Percentiles rank a stretch among this genome's conserved stretches.
Evolutionary conservation across 495 filamentous ascomycete species (phyloP).

Genomic region (Acidiella bohemica): DNA sequence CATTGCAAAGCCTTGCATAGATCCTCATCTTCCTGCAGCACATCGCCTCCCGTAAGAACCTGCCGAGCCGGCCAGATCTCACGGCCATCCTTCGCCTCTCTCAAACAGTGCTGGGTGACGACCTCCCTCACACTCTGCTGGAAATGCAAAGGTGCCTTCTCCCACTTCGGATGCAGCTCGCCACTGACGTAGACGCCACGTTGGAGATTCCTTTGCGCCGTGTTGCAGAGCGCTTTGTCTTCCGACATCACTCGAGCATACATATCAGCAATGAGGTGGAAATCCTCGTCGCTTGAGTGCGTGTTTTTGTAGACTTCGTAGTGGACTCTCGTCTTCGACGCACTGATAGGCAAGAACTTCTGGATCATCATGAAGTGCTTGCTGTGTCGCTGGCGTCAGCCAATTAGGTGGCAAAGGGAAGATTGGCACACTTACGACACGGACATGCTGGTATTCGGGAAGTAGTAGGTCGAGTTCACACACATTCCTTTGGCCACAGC

Average conservation of each 20-base stretch:
- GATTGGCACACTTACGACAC: slow-evolving; percentile 33
- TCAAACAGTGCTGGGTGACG: slow-evolving; percentile 29
- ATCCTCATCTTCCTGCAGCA: too few relatives aligned
- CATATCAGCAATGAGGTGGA: slow-evolving; percentile 30
- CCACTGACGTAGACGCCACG: too few relatives aligned
- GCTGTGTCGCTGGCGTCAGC: slow-evolving; percentile 13
- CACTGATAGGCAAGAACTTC: slow-evolving; percentile 32
- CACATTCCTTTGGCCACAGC: too few relatives aligned
- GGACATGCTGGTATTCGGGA: slow-evolving; percentile 35
- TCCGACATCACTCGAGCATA: slow-evolving; percentile 37
- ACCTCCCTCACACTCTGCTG: slow-evolving; percentile 33
- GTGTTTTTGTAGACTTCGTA: slow-evolving; percentile 41
- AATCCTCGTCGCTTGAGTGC: slow-evolving; percentile 32
- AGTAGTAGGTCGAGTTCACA: slow-evolving; percentile 34
- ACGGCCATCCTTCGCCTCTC: slow-evolving; percentile 29
- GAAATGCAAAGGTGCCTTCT: slow-evolving; percentile 36
- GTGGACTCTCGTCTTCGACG: slow-evolving; percentile 28
- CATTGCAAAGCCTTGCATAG: too few relatives aligned
- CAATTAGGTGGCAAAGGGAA: not conserved
- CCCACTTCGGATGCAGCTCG: slow-evolving; percentile 34
- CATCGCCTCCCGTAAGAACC: too few relatives aligned
- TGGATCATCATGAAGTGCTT: slow-evolving; percentile 38
- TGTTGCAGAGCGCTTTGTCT: slow-evolving; percentile 34
- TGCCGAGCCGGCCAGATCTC: slow-evolving; percentile 41
- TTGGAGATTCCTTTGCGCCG: slow-evolving; percentile 35